phyloP scores from a whole-genome alignment of 768 basidiomycete genomes.

The Mycena olivaceomarginata region DNA sequence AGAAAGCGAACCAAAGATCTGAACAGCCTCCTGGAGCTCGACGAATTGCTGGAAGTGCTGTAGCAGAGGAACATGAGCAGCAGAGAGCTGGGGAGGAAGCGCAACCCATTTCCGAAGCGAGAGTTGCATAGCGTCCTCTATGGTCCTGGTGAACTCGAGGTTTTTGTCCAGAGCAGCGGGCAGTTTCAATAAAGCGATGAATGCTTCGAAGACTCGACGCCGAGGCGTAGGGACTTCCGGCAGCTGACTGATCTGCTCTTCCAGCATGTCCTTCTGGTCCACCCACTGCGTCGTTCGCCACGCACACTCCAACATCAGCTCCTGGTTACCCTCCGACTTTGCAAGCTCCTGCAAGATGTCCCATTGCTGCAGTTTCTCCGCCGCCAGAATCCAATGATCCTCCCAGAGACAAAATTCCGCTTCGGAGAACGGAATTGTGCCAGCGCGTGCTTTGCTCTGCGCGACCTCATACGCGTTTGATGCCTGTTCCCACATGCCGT shows the following conservation, averaged over 20 bases:
- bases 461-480: conserved; percentile 92
- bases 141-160: conserved; percentile 88
- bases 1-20: conserved; percentile 94
- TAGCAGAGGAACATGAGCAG: conserved; percentile 95
- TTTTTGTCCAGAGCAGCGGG: conserved; percentile 90
- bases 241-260: conserved; percentile 87
- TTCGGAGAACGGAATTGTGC: conserved; percentile 93
- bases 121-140: conserved; percentile 98
- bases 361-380: conserved; percentile 99
- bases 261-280: conserved; percentile 84
- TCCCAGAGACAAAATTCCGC: conserved; percentile 99
- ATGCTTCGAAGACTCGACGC: conserved; percentile 98
- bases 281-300: conserved; percentile 98
- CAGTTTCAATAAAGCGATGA: conserved; percentile 91
- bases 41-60: conserved; percentile 99
- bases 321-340: conserved; percentile 91
- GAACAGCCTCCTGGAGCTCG: conserved; percentile 96
- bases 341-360: conserved; percentile 95
- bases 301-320: conserved; percentile 94
- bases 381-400: conserved; percentile 97
- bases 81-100: conserved; percentile 89
- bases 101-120: conserved; percentile 97
- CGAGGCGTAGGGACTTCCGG: conserved; percentile 95
- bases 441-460: conserved; percentile 88
- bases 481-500: conserved; percentile 97